Base-by-base conservation (phyloP, 176 grass and related monocot genomes). In the Alopecurus myosuroides region DNA sequence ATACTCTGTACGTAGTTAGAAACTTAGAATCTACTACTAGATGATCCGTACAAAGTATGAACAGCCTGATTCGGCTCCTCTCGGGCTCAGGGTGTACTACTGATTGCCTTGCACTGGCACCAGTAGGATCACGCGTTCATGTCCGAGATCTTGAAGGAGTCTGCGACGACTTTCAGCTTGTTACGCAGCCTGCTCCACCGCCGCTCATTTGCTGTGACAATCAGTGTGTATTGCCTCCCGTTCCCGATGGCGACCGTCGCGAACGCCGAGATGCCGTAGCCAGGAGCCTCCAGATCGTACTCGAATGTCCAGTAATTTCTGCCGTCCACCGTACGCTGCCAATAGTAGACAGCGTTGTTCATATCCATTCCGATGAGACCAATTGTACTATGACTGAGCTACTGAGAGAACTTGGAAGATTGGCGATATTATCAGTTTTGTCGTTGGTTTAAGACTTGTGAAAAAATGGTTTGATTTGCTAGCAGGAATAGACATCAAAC, bases 281-380 rank as follows among this genome's bases (percentile, higher is more conserved):
- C 80, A 2, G 87, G 89, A 15, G 93, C 89, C 84, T 88, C 85
- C 80, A 98, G 93, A 44, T 98, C 96, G 79, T 95, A 98, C 84
- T 98, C 95, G 53, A 95, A 92, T 7, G 92, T 98, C 96, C 96
- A 98, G 83, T 98, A 95, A 73, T 98, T 95, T 85, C 93, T 98
- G 82, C 96, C 96, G 56, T 95, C 91, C 52, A 92, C 80, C 28
- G 91, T 94, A 7, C 96, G 89, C 93, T 98, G 90, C 86, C 76
- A 61, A 78, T 14, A 29, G 29, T 39, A 46, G 6, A 19, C 34
- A 45, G 10, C 22, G 5, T 9, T 37, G 33, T 39, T 55, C 19
- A 23, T 49, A 50, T 37, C 51, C 76, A 3, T 39, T 8, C 61
- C 49, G 37, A 45, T 19, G 52, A 17, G 48, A 49, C 17, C 60